phyloP scores from a whole-genome alignment of 129 eudicot genomes.

The Helianthus tuberosus region DNA sequence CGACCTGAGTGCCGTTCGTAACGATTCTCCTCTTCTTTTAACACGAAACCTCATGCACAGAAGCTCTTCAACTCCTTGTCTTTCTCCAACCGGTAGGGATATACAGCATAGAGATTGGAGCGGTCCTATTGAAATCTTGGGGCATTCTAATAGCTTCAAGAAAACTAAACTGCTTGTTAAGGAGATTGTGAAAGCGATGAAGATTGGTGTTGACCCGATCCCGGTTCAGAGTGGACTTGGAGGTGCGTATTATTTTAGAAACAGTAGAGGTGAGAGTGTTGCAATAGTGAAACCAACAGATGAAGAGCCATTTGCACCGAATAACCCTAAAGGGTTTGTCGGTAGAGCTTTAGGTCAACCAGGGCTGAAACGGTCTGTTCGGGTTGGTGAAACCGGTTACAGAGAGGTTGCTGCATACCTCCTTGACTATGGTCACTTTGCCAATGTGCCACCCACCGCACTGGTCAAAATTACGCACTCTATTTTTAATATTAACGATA shows the following conservation, averaged over 20 bases:
- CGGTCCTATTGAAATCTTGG: slow-evolving; percentile 80
- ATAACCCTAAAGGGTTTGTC: slow-evolving; percentile 86
- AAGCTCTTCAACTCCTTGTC: slow-evolving; percentile 89
- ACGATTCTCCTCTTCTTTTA: slow-evolving; percentile 82
- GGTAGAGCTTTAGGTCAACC: slow-evolving; percentile 86
- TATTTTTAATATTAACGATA: slow-evolving; percentile 74
- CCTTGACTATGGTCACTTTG: slow-evolving; percentile 74
- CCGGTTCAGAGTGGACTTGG: slow-evolving; percentile 82
- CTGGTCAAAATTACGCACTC: slow-evolving; percentile 91
- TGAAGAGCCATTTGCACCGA: slow-evolving; percentile 90
- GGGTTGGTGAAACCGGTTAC: slow-evolving; percentile 90
- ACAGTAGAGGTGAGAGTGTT: slow-evolving; percentile 66
- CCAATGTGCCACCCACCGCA: slow-evolving; percentile 88
- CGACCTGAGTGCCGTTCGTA: slow-evolving; percentile 76
- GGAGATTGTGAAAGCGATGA: slow-evolving; percentile 74
- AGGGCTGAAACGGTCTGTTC: slow-evolving; percentile 73
- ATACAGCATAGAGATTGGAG: slow-evolving; percentile 69
- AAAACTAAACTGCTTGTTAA: slow-evolving; percentile 63
- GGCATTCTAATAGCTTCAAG: slow-evolving; percentile 48
- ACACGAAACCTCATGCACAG: slow-evolving; percentile 67
- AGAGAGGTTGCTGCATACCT: slow-evolving; percentile 91
- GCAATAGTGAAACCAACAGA: slow-evolving; percentile 92
- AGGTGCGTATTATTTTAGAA: slow-evolving; percentile 78
- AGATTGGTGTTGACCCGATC: slow-evolving; percentile 76
- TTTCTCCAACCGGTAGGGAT: slow-evolving; percentile 79